Conservation (phyloP, 352 stramenopile genomes). For the Lagenidium sp. region DNA sequence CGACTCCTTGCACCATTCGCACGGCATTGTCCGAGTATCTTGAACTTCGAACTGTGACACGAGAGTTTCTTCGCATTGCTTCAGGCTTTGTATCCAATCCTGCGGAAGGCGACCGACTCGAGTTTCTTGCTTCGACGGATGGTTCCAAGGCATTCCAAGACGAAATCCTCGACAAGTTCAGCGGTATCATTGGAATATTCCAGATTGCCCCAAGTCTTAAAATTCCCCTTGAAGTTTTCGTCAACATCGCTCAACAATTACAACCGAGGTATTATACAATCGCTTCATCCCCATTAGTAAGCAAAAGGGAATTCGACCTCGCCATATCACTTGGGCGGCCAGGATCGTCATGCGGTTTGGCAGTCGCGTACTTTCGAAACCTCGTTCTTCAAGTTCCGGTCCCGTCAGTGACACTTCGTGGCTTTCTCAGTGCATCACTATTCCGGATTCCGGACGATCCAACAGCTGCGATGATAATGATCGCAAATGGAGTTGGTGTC, state of each 20-base stretch:
- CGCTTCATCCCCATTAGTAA: constrained; percentile 68
- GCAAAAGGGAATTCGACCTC: constrained; percentile 77
- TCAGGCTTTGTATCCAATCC: constrained; percentile 33
- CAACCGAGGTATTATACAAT: constrained; percentile 92
- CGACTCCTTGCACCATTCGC: constrained; percentile 84
- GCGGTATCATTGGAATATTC: constrained; percentile 76
- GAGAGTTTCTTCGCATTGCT: constrained; percentile 38
- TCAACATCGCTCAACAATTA: constrained; percentile 74
- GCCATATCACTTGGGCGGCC: constrained; percentile 83
- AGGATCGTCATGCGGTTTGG: too few relatives aligned
- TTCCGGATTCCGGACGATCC: constrained; percentile 83
- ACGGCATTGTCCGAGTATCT: constrained; percentile 86
- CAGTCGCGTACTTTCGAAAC: constrained; percentile 16
- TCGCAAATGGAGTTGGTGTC: constrained; percentile 90
- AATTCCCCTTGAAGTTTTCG: constrained; percentile 67
- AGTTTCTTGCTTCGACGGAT: constrained; percentile 46
- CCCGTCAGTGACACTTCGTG: constrained; percentile 82
- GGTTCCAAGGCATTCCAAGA: constrained; percentile 69
- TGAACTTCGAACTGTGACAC: constrained; percentile 76
- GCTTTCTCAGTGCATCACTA: constrained; percentile 81
- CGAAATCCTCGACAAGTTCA: constrained; percentile 64
- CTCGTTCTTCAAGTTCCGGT: constrained; percentile 18
- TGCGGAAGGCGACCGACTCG: constrained; percentile 31
- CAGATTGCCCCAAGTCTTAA: constrained; percentile 34
- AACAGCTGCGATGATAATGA: constrained; percentile 79